Base-by-base conservation (phyloP, 139 green algal species). In the Micractinium sp. region DNA sequence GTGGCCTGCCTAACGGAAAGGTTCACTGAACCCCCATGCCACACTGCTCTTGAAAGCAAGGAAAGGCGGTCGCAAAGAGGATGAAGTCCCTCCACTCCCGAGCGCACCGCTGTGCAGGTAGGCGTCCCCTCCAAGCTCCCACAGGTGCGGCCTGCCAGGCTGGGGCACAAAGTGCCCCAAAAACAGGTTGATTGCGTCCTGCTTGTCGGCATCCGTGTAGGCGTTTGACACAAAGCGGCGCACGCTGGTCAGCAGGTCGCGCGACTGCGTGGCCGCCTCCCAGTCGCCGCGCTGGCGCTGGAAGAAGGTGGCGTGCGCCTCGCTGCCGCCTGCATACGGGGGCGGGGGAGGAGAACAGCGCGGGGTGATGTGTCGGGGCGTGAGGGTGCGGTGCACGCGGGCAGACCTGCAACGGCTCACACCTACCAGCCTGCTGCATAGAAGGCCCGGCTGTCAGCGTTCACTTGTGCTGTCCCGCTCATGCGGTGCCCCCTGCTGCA, bases 141-240 rank as follows among this genome's bases (percentile, higher is more conserved):
- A 98, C 9, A 98, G 60, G 15, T 93, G 90, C 3, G 94, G 93
- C 81, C 94, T 91, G 73, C 92, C 92, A 25, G 90, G 91, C 35
- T 25, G 35, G 1, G 93, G 93, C 74, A 91, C 36, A 71, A 91
- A 91, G 27, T 18, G 93, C 53, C 97, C 97, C 73, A 99, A 94
- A 86, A 99, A 98, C 35, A 99, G 92, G 92, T 99, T 99, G 91
- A 99, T 98, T 73, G 96, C 96, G 69, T 97, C 96, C 83, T 99
- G 97, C 94, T 98, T 99, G 90, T 99, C 96, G 41, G 93, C 93
- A 83, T 99, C 96, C 0, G 95, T 97, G 90, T 96, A 96, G 16
- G 94, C 92, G 91, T 98, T 99, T 92, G 60, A 95, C 93, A 98
- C 98, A 92, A 98, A 98, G 23, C 97, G 94, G 66, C 94, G 94